These are phyloP conservation scores for Pisolithus marmoratus DNA, from an alignment of 768 basidiomycete genomes.

Conservation along the genomic window DNA sequence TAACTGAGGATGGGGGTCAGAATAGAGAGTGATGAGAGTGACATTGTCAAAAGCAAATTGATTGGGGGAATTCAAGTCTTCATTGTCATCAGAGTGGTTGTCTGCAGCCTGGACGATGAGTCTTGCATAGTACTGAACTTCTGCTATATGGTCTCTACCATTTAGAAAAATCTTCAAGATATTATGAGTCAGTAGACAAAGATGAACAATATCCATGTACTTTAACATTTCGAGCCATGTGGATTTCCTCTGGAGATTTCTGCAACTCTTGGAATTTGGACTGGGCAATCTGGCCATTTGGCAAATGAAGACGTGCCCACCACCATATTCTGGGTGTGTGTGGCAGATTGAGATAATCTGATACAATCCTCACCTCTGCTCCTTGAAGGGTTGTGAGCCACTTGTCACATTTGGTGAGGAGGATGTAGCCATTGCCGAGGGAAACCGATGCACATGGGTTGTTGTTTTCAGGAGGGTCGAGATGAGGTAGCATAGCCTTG, in stretches of 20 bases:
- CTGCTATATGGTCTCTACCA: not conserved
- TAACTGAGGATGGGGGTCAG: conserved; percentile 12
- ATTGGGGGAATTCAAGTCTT: not conserved
- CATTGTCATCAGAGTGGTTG: not conserved
- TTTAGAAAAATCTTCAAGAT: not conserved
- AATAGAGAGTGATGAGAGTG: no score
- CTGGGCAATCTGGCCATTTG: not conserved
- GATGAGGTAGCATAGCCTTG: conserved; percentile 7
- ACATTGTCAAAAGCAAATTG: not conserved
- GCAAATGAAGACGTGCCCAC: not conserved
- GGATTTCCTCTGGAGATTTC: not conserved
- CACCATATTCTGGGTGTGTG: not conserved
- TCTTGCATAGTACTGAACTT: not conserved
- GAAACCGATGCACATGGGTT: not conserved
- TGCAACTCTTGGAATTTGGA: not conserved
- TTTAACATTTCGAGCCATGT: not conserved
- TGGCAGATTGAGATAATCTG: not conserved
- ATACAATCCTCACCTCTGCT: not conserved
- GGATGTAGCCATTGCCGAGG: not conserved
- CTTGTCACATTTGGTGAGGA: not conserved
- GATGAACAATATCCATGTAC: not conserved
- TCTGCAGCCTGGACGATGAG: not conserved
- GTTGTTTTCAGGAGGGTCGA: not conserved
- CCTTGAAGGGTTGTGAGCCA: not conserved
- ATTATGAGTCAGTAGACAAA: no score